Conservation (phyloP, 495 filamentous ascomycete genomes). For the Penicillium flavigenum region DNA sequence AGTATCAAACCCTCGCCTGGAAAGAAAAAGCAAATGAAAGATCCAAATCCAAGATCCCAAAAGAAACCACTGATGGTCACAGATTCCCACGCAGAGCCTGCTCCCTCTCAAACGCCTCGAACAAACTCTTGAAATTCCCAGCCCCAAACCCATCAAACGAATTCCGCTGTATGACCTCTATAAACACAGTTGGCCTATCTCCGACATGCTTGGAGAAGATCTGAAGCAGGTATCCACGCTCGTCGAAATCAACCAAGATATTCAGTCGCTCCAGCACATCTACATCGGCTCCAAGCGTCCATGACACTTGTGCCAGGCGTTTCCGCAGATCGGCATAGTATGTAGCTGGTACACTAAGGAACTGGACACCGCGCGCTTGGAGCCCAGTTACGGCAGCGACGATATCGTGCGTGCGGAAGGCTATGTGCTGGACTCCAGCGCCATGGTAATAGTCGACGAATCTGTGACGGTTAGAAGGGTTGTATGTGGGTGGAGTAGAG, state of each 20-base stretch:
- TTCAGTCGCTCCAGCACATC: conserved; percentile 64
- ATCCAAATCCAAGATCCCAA: not conserved
- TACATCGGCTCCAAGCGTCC: conserved; percentile 63
- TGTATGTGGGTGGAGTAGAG: not conserved
- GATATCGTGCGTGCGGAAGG: conserved; percentile 72
- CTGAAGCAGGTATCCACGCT: conserved; percentile 75
- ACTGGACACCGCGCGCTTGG: conserved; percentile 68
- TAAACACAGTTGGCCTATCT: conserved; percentile 81
- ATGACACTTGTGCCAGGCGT: conserved; percentile 49
- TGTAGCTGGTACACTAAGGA: conserved; percentile 69
- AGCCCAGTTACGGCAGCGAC: conserved; percentile 61
- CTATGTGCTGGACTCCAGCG: conserved; percentile 80
- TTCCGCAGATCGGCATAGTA: conserved; percentile 68
- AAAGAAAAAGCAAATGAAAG: no score
- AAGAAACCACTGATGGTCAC: conserved; percentile 11
- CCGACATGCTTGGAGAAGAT: conserved; percentile 81
- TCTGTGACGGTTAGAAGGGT: conserved; percentile 14
- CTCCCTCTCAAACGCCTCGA: conserved; percentile 85
- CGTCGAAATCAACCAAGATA: conserved; percentile 82
- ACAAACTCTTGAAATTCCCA: conserved; percentile 82
- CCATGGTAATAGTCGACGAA: conserved; percentile 74
- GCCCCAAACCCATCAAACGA: conserved; percentile 82
- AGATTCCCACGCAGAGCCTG: conserved; percentile 48
- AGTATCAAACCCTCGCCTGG: no score
- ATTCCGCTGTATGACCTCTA: conserved; percentile 80